These are phyloP conservation scores for Salix dunnii DNA, from an alignment of 345 rosid species.

Conservation along the genomic window DNA sequence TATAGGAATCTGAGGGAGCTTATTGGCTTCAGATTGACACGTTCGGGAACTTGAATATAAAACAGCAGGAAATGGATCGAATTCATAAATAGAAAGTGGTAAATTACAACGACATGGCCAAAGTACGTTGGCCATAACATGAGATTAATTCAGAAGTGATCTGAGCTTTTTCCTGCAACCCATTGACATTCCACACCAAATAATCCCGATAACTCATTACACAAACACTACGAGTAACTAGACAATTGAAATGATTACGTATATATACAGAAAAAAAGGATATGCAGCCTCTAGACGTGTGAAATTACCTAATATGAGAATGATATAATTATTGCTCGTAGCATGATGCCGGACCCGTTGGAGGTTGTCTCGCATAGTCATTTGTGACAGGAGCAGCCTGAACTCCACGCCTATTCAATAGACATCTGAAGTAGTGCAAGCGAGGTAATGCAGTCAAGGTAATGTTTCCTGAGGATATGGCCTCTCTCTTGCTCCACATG, in stretches of 20 bases:
- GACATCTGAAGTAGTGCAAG: slow-evolving; percentile 85
- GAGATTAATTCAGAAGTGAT: neutral
- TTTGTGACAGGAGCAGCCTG: slow-evolving; percentile 77
- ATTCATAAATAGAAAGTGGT: neutral
- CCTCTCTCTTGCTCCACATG: slow-evolving; percentile 71
- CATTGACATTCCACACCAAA: neutral
- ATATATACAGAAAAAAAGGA: neutral
- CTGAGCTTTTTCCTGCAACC: neutral
- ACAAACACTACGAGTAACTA: neutral
- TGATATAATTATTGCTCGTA: slow-evolving; percentile 52
- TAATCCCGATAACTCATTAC: neutral
- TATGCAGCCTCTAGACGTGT: slow-evolving; percentile 12
- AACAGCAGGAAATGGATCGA: neutral
- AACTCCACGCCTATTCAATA: slow-evolving; percentile 72
- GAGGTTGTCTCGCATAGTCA: slow-evolving; percentile 53
- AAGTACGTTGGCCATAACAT: neutral
- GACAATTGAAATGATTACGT: neutral
- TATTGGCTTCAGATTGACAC: neutral
- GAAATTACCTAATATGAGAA: neutral
- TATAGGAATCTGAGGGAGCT: neutral
- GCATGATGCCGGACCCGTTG: slow-evolving; percentile 75
- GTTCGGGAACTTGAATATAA: neutral
- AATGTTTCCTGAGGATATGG: slow-evolving; percentile 44
- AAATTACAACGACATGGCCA: neutral
- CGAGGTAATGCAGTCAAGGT: slow-evolving; percentile 58